Evolutionary conservation across 2,329 filamentous ascomycete species (phyloP), one percentile per base, ranked within the genome.

Genomic region (Calonectria hawksworthii): DNA sequence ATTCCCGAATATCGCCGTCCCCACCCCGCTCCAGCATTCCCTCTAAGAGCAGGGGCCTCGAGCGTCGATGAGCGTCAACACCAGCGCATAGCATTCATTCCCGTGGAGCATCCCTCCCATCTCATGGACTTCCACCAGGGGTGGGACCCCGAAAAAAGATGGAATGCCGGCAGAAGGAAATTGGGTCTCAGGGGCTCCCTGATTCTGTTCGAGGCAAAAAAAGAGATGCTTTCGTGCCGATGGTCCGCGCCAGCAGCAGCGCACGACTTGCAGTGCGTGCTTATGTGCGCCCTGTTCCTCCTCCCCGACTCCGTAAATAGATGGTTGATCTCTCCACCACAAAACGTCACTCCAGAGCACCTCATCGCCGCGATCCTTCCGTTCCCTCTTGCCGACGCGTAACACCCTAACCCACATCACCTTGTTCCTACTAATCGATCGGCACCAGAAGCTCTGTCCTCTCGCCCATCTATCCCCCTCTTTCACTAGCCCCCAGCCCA

Each of bases 121-220:
- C 54, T 36, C 26, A 47, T 18, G 36, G 61, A 41, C 67, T 69
- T 47, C 28, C 70, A 34, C 44, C 70, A 59, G 23, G 63, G 59
- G 64, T 73, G 65, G 32, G 26, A 72, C 70, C 70, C 36, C 18
- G n/a, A 26, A 51, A 54, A 67, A 67, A 28, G 50, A 56, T 73
- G 70, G 65, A 73, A 73, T 73, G 65, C 65, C 56, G 23, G 65
- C 34, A 68, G 65, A 54, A 63, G 34, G 70, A 73, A 56, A 73
- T 68, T 73, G 47, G 36, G 70, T 68, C 65, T 73, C 70, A 73
- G 70, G 64, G 65, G 65, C 26, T 68, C 38, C 21, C 50, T 71
- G 34, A 50, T 56, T 52, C 54, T 54, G 68, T 65, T 70, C 50
- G 59, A 54, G 47, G 56, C 56, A 28, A 63, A 63, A 32, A 38